A percentile compares a stretch with the other conserved stretches of the same genome.
phyloP scores from a whole-genome alignment of 2,329 filamentous ascomycete species.

The Plenodomus biglobosus region DNA sequence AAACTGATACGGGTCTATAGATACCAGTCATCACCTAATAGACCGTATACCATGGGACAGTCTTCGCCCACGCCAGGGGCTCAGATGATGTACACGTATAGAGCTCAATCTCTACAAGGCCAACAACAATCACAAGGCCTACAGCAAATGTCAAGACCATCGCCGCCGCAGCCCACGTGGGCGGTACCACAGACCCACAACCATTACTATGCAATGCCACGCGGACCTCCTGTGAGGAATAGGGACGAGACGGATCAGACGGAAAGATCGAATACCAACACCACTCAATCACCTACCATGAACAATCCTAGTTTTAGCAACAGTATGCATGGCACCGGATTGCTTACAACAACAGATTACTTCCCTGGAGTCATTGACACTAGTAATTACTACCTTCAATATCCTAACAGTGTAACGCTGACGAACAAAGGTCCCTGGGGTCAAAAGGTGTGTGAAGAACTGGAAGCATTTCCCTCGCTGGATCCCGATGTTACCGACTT shows the following conservation, averaged over 20 bases:
- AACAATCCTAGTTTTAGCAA: conserved; percentile 24
- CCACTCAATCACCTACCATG: conserved; percentile 28
- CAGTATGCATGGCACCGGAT: conserved; percentile 20
- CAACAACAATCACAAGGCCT: conserved; percentile 24
- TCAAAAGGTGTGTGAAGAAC: conserved; percentile 43
- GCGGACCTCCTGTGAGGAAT: conserved; percentile 18
- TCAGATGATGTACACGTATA: conserved; percentile 44
- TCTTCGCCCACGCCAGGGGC: conserved; percentile 31
- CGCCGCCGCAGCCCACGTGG: conserved; percentile 41
- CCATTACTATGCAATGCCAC: conserved; percentile 34
- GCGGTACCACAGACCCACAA: conserved; percentile 38
- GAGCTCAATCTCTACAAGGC: conserved; percentile 27
- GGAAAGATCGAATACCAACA: conserved; percentile 24
- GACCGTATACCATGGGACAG: conserved; percentile 36
- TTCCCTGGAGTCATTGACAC: conserved; percentile 42
- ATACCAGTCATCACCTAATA: conserved; percentile 42
- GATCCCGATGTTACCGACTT: conserved; percentile 45
- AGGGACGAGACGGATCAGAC: conserved; percentile 34
- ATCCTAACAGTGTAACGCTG: conserved; percentile 11
- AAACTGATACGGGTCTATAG: conserved; percentile 36
- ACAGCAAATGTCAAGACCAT: conserved; percentile 34
- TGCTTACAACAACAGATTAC: conserved; percentile 34
- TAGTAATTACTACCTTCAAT: conserved; percentile 23
- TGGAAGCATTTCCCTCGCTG: conserved; percentile 43
- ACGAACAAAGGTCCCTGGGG: conserved; percentile 40